Evolutionary conservation across 106 monocot genomes (phyloP).

Genomic region (Allium fistulosum): DNA sequence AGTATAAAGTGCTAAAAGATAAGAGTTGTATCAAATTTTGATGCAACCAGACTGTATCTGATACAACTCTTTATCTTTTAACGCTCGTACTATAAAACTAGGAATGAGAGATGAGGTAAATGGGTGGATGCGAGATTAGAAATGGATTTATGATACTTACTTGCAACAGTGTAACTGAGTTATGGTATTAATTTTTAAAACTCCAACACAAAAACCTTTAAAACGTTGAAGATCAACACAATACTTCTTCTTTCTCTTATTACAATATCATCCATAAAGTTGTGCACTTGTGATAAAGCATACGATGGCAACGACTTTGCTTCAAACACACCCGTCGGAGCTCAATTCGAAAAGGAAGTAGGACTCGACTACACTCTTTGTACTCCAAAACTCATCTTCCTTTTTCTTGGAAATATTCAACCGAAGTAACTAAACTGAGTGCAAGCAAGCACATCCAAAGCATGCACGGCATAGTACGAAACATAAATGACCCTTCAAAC

Average conservation of each 20-base stretch:
- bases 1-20: no score
- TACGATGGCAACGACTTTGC: conserved; percentile 1
- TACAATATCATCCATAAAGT: not conserved
- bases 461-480: not conserved
- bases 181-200: no score
- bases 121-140: no score
- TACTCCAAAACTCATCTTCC: not conserved
- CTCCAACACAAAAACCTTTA: no score
- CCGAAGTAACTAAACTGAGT: not conserved
- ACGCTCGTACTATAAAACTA: no score
- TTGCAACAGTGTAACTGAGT: no score
- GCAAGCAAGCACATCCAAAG: not conserved
- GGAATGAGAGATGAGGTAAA: no score
- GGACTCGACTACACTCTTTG: not conserved
- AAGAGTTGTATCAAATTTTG: no score
- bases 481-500: not conserved
- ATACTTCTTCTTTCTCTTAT: not conserved
- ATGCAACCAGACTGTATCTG: no score
- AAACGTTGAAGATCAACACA: not conserved
- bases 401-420: not conserved
- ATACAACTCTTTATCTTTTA: no score
- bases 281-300: not conserved
- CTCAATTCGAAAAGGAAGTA: not conserved
- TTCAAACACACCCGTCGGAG: not conserved
- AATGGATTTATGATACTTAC: no score